Base-by-base conservation (phyloP, 192 early-diverging fungal species). In the Dissophora ornata region DNA sequence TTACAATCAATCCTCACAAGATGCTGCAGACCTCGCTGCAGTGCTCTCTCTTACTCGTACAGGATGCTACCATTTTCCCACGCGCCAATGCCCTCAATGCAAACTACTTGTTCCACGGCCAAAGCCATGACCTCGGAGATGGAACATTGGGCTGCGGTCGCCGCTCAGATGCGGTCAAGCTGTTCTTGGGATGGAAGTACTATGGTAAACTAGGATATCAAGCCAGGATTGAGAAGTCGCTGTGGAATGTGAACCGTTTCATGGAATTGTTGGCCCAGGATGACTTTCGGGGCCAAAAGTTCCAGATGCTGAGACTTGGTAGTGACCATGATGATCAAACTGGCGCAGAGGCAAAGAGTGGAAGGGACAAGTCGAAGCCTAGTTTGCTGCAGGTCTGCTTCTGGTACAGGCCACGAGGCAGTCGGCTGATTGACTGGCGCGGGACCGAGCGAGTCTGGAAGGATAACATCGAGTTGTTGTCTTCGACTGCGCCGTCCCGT, bases 1-100 rank as follows among this genome's bases (percentile, higher is more conserved):
- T 94, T 32, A 89, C 89, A 1, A 21, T 95, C 40, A 93, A 92
- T 52, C 94, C 94, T 13, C 94, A 95, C 82, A 95, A 95, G 71
- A 82, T 95, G 63, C 75, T 95, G 30, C 92, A 92, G 26, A 85
- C 90, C 22, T 90, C 94, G 1, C 64, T 91, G 33, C 92, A 94
- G 75, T 95, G 94, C 71, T 92, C 91, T 21, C 83, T 91, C 30
- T 67, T 95, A 29, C 55, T 93, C 15, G 82, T 91, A 13, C 80
- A 80, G 18, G 81, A 87, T 49, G 79, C 83, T 1, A 55, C 67
- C 12, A 65, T 84, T 28, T 87, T 95, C 81, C 81, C 81, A 1
- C 62, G 77, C n/a, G 80, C 87, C 32, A 90, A 93, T 66, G 82
- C 88, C 4, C 71, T 92, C 18, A 70, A 80, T 6, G 91, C 92